phyloP scores from a whole-genome alignment of 345 rosid species.

The Garcia nutans region DNA sequence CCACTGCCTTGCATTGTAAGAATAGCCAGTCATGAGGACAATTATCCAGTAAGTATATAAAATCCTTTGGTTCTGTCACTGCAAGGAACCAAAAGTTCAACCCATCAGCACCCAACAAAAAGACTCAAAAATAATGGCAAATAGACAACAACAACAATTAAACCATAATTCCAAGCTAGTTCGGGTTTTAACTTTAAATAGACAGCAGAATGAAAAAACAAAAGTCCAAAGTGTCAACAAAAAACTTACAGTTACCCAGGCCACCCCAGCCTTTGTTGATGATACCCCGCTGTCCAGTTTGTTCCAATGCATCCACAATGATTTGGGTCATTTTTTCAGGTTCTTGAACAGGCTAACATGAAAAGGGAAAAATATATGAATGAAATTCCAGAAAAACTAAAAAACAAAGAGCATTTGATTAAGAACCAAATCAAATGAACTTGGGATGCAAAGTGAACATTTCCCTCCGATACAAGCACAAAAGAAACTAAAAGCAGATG shows the following conservation, averaged over 20 bases:
- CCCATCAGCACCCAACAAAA: conserved; percentile 2
- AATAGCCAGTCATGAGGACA: conserved; percentile 98
- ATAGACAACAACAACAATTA: not conserved
- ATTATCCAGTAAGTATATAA: conserved; percentile 78
- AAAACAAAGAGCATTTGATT: not conserved
- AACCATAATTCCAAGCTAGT: too few relatives aligned
- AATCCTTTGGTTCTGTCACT: conserved; percentile 94
- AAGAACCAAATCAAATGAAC: not conserved
- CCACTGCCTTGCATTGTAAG: conserved; percentile 98
- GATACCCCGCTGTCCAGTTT: conserved; percentile 89
- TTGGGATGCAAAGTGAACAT: not conserved
- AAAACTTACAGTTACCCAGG: conserved; percentile 74
- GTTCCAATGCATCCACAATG: conserved; percentile 71
- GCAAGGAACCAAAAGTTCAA: conserved; percentile 30
- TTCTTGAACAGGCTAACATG: conserved; percentile 78
- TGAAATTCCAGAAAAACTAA: not conserved
- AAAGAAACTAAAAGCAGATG: not conserved
- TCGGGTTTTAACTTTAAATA: too few relatives aligned
- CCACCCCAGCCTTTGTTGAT: conserved; percentile 99
- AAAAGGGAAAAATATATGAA: not conserved
- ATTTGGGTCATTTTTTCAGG: conserved; percentile 85
- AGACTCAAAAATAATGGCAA: not conserved
- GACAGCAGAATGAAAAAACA: not conserved
- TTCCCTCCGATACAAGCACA: not conserved
- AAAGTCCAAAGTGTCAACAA: not conserved